Percentiles rank a stretch among this genome's conserved stretches.
Conservation (phyloP, 2,329 filamentous ascomycete species). For the Chaetomium olivaceum region DNA sequence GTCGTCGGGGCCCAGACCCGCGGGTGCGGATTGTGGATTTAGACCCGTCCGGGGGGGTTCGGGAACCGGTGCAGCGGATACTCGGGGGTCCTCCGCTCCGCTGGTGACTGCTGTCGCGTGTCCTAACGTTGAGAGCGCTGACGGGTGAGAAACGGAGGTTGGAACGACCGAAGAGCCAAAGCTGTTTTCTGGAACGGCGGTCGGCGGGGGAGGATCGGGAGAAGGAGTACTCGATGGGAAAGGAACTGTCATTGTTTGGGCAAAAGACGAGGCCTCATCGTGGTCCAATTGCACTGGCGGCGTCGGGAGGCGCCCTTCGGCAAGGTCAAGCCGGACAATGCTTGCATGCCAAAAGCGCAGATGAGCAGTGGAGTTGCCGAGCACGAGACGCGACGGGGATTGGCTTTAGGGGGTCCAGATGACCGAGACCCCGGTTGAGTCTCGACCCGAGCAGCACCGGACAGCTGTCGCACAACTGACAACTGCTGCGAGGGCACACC, state of each 20-base stretch:
- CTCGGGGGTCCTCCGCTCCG: conserved; percentile 10
- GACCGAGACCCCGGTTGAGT: conserved; percentile 4
- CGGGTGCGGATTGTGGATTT: conserved; percentile 8
- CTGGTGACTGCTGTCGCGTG: conserved; percentile 21
- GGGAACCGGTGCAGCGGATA: conserved; percentile 2
- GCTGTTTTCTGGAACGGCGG: not conserved
- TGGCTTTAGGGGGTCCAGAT: conserved; percentile 16
- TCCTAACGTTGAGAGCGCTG: conserved; percentile 3
- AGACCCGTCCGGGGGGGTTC: conserved; percentile 12
- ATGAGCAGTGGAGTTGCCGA: conserved; percentile 23
- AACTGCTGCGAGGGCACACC: conserved; percentile 1
- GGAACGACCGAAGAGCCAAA: not conserved
- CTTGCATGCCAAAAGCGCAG: not conserved
- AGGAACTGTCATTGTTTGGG: conserved; percentile 22
- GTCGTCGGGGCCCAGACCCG: conserved; percentile 33
- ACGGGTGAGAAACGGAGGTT: not conserved
- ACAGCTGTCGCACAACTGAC: conserved; percentile 10
- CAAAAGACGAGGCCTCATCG: conserved; percentile 22
- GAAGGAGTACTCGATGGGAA: conserved; percentile 10
- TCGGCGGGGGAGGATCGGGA: conserved; percentile 6
- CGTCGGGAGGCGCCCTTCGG: conserved; percentile 15
- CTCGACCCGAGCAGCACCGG: conserved; percentile 1
- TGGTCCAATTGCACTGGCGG: conserved; percentile 23
- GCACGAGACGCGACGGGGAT: conserved; percentile 21
- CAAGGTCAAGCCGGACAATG: conserved; percentile 19